Base-by-base conservation (phyloP, 2,329 filamentous ascomycete genomes). In the Cercospora nicotianae region DNA sequence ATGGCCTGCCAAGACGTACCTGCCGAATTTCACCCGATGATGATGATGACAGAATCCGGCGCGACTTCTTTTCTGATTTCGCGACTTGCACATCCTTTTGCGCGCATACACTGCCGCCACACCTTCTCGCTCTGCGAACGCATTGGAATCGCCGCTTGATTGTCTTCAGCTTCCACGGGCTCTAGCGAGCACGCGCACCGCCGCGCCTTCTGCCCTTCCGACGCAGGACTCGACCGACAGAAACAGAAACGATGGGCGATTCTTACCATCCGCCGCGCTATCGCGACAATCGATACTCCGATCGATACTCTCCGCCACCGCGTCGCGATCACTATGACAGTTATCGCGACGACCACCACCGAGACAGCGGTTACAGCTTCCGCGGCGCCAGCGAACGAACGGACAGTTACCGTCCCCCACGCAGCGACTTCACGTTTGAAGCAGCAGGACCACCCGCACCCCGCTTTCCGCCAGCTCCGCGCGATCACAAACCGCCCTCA, bases 341-440 rank as follows among this genome's bases (percentile, higher is more conserved):
- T 30, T 71, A 65, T 36, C 55, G 59, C 59, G 51, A 60, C 53
- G 55, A 55, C 53, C 30, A 65, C 59, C 31, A 55, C 53, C 28
- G 51, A 20, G 60, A 69, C 57, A 67, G 48, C 7, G 72, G 69
- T 16, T 75, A 66, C 68, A 71, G 64, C 28, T 76, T 76, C 57
- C 70, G 71, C 16, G 75, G 75, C 53, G 74, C 74, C 23, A 36
- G 61, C 51, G 31, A 33, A 16, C 62, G 62, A 59, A 45, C 57
- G 31, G 63, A 69, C 59, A 66, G 23, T 57, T 67, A 67, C 36
- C 67, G 70, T 53, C 63, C 68, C 33, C 70, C 70, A 13, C 67
- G 70, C 53, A 64, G 64, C 28, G 58, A 72, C 30, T 76, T 74
- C 70, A 72, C 69, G 4, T 77, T 77, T 64, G 64, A 68, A n/a